phyloP scores from a whole-genome alignment of 2,329 filamentous ascomycete species.

The Coleophoma crateriformis region DNA sequence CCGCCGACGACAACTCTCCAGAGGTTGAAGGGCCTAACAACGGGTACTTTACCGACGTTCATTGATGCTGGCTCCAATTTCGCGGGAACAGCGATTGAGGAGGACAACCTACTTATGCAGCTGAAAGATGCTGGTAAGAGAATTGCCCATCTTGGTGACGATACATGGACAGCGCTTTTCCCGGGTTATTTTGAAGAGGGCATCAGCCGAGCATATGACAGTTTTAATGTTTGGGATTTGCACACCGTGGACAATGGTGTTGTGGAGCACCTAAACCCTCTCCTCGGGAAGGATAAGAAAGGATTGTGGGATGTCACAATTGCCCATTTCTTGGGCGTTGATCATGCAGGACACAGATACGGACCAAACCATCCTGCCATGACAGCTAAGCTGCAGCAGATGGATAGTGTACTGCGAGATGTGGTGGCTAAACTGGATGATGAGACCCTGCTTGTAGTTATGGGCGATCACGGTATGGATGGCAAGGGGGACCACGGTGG shows the following conservation, averaged over 20 bases:
- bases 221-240: slow-evolving; percentile 97
- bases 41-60: slow-evolving; percentile 90
- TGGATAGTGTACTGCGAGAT: slow-evolving; percentile 74
- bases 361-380: slow-evolving; percentile 91
- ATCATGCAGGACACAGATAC: slow-evolving; percentile 95
- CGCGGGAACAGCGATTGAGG: slow-evolving; percentile 88
- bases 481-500: slow-evolving; percentile 96
- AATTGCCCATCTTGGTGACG: slow-evolving; percentile 92
- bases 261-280: slow-evolving; percentile 80
- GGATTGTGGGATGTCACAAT: slow-evolving; percentile 89
- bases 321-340: slow-evolving; percentile 89
- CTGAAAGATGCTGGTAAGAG: slow-evolving; percentile 61
- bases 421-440: slow-evolving; percentile 73
- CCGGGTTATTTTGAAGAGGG: slow-evolving; percentile 88
- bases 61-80: slow-evolving; percentile 94
- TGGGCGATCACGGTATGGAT: slow-evolving; percentile 99
- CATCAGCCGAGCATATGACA: slow-evolving; percentile 85
- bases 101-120: slow-evolving; percentile 73
- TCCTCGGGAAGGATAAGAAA: slow-evolving; percentile 60
- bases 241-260: slow-evolving; percentile 97
- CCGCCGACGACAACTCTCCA: slow-evolving; percentile 92
- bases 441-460: slow-evolving; percentile 82
- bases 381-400: slow-evolving; percentile 84
- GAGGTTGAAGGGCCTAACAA: slow-evolving; percentile 87
- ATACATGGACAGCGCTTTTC: slow-evolving; percentile 93